phyloP scores from a whole-genome alignment of 2,329 filamentous ascomycete species.

The Myriosclerotinia duriaeana region DNA sequence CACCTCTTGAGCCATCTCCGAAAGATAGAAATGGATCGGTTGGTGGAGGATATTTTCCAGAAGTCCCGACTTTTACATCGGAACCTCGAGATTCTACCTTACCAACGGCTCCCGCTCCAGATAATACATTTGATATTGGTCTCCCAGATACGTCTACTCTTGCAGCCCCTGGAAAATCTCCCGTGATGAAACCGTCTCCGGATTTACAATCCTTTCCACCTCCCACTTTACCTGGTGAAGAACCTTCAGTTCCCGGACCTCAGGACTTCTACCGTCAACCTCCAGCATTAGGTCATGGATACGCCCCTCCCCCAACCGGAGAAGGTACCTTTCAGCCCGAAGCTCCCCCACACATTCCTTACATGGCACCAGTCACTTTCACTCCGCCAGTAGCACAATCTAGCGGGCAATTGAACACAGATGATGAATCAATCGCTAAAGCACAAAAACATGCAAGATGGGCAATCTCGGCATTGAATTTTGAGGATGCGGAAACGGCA shows the following conservation, averaged over 20 bases:
- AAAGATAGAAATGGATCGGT: constrained; percentile 49
- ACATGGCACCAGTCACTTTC: constrained; percentile 25
- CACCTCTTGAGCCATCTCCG: constrained; percentile 50
- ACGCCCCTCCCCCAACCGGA: constrained; percentile 36
- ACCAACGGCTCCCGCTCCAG: constrained; percentile 37
- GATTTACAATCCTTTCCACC: constrained; percentile 41
- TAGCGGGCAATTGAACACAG: constrained; percentile 51
- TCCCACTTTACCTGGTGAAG: constrained; percentile 33
- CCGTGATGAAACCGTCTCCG: constrained; percentile 31
- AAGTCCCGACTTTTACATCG: constrained; percentile 43
- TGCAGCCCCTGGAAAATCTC: constrained; percentile 30
- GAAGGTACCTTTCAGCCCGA: constrained; percentile 23
- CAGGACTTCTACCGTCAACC: constrained; percentile 42
- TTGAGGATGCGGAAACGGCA: constrained; percentile 90
- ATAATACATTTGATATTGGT: constrained; percentile 32
- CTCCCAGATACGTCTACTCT: constrained; percentile 35
- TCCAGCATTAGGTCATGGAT: constrained; percentile 30
- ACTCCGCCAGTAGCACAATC: constrained; percentile 24
- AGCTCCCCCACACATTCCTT: constrained; percentile 28
- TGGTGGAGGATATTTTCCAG: constrained; percentile 59
- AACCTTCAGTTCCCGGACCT: constrained; percentile 33
- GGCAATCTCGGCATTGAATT: constrained; percentile 95
- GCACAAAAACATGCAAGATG: constrained; percentile 96
- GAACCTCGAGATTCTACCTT: constrained; percentile 34
- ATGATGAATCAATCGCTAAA: constrained; percentile 69